Evolutionary conservation across 352 stramenopile species (phyloP).

Genomic region (Phytophthora idaei): DNA sequence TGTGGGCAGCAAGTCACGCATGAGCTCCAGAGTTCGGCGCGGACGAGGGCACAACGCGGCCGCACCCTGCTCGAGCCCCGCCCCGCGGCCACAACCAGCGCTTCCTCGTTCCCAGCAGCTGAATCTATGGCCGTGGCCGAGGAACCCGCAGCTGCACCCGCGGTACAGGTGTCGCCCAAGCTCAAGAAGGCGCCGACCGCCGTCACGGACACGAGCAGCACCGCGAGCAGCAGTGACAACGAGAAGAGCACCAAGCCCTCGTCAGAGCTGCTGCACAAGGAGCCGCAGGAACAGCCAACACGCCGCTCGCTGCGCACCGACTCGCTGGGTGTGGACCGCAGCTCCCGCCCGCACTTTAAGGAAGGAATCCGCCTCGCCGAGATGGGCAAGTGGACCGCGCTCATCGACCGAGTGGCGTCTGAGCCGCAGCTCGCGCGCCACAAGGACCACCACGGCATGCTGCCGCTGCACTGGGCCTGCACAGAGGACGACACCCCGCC

Average conservation of each 20-base stretch:
- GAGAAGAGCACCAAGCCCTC: slow-evolving; percentile 23
- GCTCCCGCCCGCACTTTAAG: slow-evolving; percentile 71
- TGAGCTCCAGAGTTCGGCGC: slow-evolving; percentile 17
- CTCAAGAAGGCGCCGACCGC: slow-evolving; percentile 27
- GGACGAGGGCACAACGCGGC: slow-evolving; percentile 32
- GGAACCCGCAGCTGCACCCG: slow-evolving; percentile 4
- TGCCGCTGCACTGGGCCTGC: slow-evolving; percentile 85
- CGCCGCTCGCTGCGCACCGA: slow-evolving; percentile 26
- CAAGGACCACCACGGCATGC: slow-evolving; percentile 86
- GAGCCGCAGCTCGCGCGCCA: slow-evolving; percentile 76
- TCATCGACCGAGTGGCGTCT: slow-evolving; percentile 59
- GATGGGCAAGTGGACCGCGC: slow-evolving; percentile 78
- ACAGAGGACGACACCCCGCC: slow-evolving; percentile 79
- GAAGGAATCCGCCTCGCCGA: slow-evolving; percentile 82
- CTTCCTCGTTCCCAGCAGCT: slow-evolving; percentile 29
- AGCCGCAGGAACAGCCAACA: slow-evolving; percentile 12
- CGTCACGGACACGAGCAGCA: slow-evolving; percentile 37
- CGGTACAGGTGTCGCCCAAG: slow-evolving; percentile 18
- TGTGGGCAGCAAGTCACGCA: slow-evolving; percentile 23
- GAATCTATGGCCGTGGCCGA: slow-evolving; percentile 23
- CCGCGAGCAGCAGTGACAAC: slow-evolving; percentile 22
- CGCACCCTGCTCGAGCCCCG: slow-evolving; percentile 1
- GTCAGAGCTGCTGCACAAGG: slow-evolving; percentile 10
- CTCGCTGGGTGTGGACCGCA: slow-evolving; percentile 42
- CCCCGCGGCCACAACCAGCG: slow-evolving; percentile 25